Percentiles rank a stretch among this genome's conserved stretches.
Conservation (phyloP, 2,329 filamentous ascomycete genomes). For the Claviceps monticola region DNA sequence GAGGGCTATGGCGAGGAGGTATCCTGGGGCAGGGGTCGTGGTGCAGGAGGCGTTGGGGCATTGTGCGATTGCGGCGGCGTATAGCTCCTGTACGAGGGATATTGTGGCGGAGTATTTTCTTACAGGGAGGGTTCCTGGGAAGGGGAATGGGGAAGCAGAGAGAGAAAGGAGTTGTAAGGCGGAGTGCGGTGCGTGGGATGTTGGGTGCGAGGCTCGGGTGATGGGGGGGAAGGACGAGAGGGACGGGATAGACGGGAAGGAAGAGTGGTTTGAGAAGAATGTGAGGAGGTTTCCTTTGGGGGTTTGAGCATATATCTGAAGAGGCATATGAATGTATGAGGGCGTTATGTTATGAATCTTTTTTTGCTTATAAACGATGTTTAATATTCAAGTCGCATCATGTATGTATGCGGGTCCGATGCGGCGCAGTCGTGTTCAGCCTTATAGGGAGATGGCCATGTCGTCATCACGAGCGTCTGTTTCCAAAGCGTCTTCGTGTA, state of each 20-base stretch:
- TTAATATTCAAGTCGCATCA: too few relatives aligned
- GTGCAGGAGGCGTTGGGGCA: constrained; percentile 13
- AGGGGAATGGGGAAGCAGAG: background rate
- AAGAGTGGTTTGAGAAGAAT: background rate
- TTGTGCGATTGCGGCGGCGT: constrained; percentile 1
- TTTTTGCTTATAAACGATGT: too few relatives aligned
- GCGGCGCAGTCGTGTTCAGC: too few relatives aligned
- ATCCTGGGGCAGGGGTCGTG: constrained; percentile 12
- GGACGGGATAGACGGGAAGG: background rate
- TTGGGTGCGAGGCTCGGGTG: background rate
- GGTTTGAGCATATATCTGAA: background rate
- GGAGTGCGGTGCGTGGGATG: constrained; percentile 11
- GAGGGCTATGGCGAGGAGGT: constrained; percentile 6
- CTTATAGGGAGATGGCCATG: too few relatives aligned
- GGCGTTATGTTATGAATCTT: too few relatives aligned
- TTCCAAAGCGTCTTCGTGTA: too few relatives aligned
- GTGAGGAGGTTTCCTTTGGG: constrained; percentile 3
- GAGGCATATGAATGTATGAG: background rate
- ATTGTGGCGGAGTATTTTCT: constrained; percentile 11
- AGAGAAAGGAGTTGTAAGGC: constrained; percentile 9
- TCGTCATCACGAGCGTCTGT: too few relatives aligned
- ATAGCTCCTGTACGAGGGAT: constrained; percentile 9
- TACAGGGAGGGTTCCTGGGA: constrained; percentile 9
- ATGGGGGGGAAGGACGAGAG: background rate
- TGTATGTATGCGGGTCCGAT: too few relatives aligned